Conservation (phyloP, 768 basidiomycete species). For the Mycena pura region DNA sequence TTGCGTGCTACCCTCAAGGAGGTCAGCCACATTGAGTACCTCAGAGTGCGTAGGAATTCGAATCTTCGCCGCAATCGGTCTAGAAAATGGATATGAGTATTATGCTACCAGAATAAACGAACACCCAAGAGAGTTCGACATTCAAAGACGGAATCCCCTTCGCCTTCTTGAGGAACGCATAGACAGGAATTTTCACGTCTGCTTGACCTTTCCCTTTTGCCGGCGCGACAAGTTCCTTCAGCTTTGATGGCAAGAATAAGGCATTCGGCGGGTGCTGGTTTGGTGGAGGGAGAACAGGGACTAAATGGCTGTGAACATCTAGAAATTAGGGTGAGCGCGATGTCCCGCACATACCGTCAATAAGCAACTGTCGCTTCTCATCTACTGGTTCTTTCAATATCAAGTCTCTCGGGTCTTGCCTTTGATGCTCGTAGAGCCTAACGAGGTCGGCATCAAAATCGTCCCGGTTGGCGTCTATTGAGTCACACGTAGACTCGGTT, state of each 20-base stretch:
- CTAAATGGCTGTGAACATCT: slow-evolving; percentile 40
- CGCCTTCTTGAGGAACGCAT: slow-evolving; percentile 55
- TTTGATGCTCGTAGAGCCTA: slow-evolving; percentile 38
- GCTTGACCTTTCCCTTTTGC: slow-evolving; percentile 24
- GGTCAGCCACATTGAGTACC: slow-evolving; percentile 35
- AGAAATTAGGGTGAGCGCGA: not conserved
- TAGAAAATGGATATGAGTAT: slow-evolving; percentile 23
- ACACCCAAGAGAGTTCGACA: slow-evolving; percentile 75
- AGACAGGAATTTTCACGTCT: slow-evolving; percentile 3
- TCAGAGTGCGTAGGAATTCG: slow-evolving; percentile 42
- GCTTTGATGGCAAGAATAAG: slow-evolving; percentile 39
- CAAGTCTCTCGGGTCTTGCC: slow-evolving; percentile 39
- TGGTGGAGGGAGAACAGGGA: slow-evolving; percentile 62
- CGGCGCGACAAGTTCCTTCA: slow-evolving; percentile 36
- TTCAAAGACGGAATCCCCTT: slow-evolving; percentile 65
- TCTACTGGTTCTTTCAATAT: slow-evolving; percentile 66
- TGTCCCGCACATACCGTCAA: slow-evolving; percentile 56
- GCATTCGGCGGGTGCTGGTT: slow-evolving; percentile 48
- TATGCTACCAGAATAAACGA: slow-evolving; percentile 28
- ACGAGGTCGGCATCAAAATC: slow-evolving; percentile 40
- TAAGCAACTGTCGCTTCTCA: slow-evolving; percentile 49
- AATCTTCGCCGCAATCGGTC: slow-evolving; percentile 57
- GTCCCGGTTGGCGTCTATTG: not conserved
- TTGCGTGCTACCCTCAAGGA: slow-evolving; percentile 16
- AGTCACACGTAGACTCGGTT: slow-evolving; percentile 10